Percentiles rank a stretch among this genome's conserved stretches.
Evolutionary conservation across 208 protist species (phyloP).

Genomic region (Kentomonas sorsogonicus): DNA sequence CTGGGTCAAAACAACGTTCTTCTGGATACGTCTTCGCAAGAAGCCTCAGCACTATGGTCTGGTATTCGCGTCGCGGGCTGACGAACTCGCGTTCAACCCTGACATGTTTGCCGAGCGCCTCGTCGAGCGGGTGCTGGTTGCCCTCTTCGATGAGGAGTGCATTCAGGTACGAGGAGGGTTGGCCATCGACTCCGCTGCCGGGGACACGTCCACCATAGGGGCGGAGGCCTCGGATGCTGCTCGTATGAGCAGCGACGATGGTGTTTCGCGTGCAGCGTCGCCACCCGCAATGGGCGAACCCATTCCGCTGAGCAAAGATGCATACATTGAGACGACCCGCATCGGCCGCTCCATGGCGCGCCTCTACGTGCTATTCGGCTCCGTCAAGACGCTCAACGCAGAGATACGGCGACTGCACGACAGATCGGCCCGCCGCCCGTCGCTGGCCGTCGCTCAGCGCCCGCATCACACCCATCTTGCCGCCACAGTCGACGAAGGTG

Average conservation of each 20-base stretch:
- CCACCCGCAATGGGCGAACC: too few relatives aligned
- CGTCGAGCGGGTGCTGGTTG: slow-evolving; percentile 55
- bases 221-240: too few relatives aligned
- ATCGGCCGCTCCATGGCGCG: slow-evolving; percentile 68
- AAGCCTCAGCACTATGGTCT: slow-evolving; percentile 76
- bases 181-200: too few relatives aligned
- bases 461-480: too few relatives aligned
- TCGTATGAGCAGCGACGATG: too few relatives aligned
- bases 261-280: slow-evolving; percentile 1
- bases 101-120: slow-evolving; percentile 53
- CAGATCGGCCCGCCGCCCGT: too few relatives aligned
- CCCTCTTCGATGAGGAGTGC: slow-evolving; percentile 57
- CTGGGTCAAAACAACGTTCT: slow-evolving; percentile 90
- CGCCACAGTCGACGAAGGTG: neutral
- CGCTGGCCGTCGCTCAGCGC: too few relatives aligned
- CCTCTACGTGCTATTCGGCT: slow-evolving; percentile 80
- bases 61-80: slow-evolving; percentile 35
- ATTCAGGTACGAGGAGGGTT: slow-evolving; percentile 14
- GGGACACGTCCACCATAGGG: too few relatives aligned
- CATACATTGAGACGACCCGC: slow-evolving; percentile 23
- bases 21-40: slow-evolving; percentile 73
- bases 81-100: slow-evolving; percentile 39
- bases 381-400: slow-evolving; percentile 56
- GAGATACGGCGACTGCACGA: too few relatives aligned
- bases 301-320: too few relatives aligned